Evolutionary conservation across 1,139 yeast genomes (phyloP).

Genomic region (Taphrina betulina): DNA sequence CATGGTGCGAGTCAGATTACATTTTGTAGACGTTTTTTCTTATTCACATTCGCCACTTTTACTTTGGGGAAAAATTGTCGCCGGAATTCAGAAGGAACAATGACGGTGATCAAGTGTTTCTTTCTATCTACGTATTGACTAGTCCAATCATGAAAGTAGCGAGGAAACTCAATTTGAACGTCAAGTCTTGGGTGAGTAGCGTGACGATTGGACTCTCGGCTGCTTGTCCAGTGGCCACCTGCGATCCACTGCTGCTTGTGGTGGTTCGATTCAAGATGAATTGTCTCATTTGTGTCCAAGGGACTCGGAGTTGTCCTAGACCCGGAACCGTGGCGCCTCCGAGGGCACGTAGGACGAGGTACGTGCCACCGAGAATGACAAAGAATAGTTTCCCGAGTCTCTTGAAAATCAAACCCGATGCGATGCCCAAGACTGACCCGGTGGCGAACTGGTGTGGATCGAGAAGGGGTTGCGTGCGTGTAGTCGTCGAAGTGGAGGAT

Average conservation of each 20-base stretch:
- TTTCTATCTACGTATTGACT: conserved; percentile 17
- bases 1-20: too few relatives aligned
- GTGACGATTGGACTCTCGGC: conserved; percentile 22
- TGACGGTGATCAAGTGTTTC: too few relatives aligned
- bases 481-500: not conserved
- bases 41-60: too few relatives aligned
- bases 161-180: conserved; percentile 26
- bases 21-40: not conserved
- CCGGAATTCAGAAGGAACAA: too few relatives aligned
- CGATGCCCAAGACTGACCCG: conserved; percentile 27
- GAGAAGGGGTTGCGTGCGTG: not conserved
- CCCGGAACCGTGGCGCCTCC: conserved; percentile 20
- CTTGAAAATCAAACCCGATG: conserved; percentile 22
- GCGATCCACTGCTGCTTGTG: not conserved
- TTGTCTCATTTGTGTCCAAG: conserved; percentile 25
- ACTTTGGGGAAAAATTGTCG: too few relatives aligned
- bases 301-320: conserved; percentile 10
- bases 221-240: not conserved
- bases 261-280: conserved; percentile 20
- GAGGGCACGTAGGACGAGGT: conserved; percentile 20
- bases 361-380: conserved; percentile 17
- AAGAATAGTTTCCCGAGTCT: conserved; percentile 30
- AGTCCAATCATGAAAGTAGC: conserved; percentile 28
- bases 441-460: conserved; percentile 32
- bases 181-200: conserved; percentile 22